Base-by-base conservation (phyloP, 2,329 filamentous ascomycete species). In the Cryphonectria japonica region DNA sequence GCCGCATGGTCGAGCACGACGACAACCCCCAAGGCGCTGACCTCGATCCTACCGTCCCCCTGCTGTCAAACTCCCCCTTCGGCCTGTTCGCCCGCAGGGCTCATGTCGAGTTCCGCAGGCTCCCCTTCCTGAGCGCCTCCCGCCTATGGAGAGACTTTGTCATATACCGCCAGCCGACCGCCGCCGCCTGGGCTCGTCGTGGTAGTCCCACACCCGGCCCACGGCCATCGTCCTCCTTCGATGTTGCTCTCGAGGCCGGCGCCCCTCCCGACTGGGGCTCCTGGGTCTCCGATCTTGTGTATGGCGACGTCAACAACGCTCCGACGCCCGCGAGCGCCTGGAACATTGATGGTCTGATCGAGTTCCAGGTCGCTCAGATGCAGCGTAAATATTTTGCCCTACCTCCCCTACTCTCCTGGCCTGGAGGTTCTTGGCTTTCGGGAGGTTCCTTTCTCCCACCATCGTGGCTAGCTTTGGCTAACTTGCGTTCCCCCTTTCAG, bases 341-440 rank as follows among this genome's bases (percentile, higher is more conserved):
- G 75, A 94, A 97, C 77, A 85, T 96, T 9, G 93, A 97, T 78
- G 88, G 88, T 41, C 83, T 98, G 39, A 82, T 98, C 29, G 93
- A 97, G 75, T 97, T 96, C 75, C 95, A 97, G 77, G 91, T 98
- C 52, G 91, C 93, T 74, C 90, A 94, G 79, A 89, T 98, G 82
- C 95, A 98, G 79, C 93, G 92, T 91, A 82, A 77, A 84, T 26
- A 6, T 34, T 34, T 34, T 34, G 34, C 6, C 34, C 34, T 6
- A 26, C 6, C 34, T 34, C 3, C 34, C 6, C 34, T 34, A 34
- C 34, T 34, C 34, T 34, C 34, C 34, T 34, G 34, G 3, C 34
- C 34, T 34, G 3, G 34, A 6, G 34, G 34, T 6, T 34, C 34
- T 34, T 34, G 34, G 34, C 34, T 6, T 34, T 34, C 3, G 34